These are phyloP conservation scores for Bothriochloa decipiens DNA, from an alignment of 176 grass and related monocot species.

Conservation along the genomic window DNA sequence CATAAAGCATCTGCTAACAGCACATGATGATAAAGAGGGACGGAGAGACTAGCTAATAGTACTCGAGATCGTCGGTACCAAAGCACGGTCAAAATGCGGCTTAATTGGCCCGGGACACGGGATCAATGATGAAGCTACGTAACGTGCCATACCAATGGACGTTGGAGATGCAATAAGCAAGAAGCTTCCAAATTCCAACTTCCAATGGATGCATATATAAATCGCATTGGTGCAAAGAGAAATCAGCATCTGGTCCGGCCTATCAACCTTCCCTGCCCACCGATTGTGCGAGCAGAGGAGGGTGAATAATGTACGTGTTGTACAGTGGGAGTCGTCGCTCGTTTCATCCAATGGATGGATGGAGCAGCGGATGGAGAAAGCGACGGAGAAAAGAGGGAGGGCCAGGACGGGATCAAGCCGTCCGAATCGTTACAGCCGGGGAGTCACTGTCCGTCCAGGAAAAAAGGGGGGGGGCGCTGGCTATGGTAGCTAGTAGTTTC, in stretches of 20 bases:
- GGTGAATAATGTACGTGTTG: background rate
- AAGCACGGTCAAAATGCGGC: constrained; percentile 42
- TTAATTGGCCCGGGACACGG: constrained; percentile 24
- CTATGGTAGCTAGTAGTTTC: constrained; percentile 28
- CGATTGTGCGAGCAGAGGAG: background rate
- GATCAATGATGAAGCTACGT: constrained; percentile 20
- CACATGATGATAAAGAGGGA: constrained; percentile 23
- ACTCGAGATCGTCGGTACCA: background rate
- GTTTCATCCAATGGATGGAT: background rate
- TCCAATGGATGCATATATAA: background rate
- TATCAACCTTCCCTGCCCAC: constrained; percentile 35
- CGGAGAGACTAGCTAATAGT: background rate
- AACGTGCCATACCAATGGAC: background rate
- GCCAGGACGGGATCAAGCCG: constrained; percentile 15
- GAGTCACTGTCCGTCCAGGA: constrained; percentile 44
- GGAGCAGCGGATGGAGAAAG: constrained; percentile 38
- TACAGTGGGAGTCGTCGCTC: background rate
- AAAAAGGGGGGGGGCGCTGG: constrained; percentile 2
- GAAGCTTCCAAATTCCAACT: constrained; percentile 42
- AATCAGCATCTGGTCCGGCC: constrained; percentile 6
- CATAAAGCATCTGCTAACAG: background rate
- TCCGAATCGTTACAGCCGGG: constrained; percentile 52
- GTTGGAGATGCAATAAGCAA: constrained; percentile 7
- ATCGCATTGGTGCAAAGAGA: background rate
- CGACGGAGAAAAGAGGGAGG: constrained; percentile 15